These are phyloP conservation scores for Gleditsia sinensis DNA, from an alignment of 306 rosid genomes.

Conservation along the genomic window DNA sequence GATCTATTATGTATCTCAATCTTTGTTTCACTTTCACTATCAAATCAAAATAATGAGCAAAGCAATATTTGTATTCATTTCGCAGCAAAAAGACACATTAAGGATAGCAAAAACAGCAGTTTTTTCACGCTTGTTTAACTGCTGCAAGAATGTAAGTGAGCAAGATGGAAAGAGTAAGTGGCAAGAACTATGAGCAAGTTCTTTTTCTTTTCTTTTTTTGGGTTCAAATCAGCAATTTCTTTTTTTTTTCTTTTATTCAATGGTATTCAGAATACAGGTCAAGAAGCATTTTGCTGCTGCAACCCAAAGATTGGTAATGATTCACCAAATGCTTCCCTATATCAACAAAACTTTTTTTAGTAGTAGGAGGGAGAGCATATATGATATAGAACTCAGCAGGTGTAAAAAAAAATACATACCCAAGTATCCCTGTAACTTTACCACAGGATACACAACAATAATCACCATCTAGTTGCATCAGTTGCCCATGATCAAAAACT, in stretches of 20 bases:
- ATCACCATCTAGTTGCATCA: slow-evolving; percentile 95
- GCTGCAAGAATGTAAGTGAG: slow-evolving; percentile 6
- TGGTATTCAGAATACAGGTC: slow-evolving; percentile 25
- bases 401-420: slow-evolving; percentile 60
- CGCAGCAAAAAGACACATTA: slow-evolving; percentile 17
- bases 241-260: slow-evolving; percentile 5
- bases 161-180: background rate
- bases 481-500: slow-evolving; percentile 87
- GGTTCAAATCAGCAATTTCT: too few relatives aligned
- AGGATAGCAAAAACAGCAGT: slow-evolving; percentile 16
- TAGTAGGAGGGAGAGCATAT: slow-evolving; percentile 23
- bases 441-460: slow-evolving; percentile 97
- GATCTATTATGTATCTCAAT: background rate
- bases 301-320: background rate
- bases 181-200: slow-evolving; percentile 4
- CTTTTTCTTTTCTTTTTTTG: background rate
- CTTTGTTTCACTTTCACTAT: background rate
- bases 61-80: slow-evolving; percentile 8
- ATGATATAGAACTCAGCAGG: slow-evolving; percentile 19
- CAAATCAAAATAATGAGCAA: slow-evolving; percentile 1
- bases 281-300: slow-evolving; percentile 13
- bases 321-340: slow-evolving; percentile 13
- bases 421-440: slow-evolving; percentile 91
- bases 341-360: slow-evolving; percentile 8
- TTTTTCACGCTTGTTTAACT: background rate